Conservation (phyloP, 306 rosid genomes). For the Trifolium pratense region DNA sequence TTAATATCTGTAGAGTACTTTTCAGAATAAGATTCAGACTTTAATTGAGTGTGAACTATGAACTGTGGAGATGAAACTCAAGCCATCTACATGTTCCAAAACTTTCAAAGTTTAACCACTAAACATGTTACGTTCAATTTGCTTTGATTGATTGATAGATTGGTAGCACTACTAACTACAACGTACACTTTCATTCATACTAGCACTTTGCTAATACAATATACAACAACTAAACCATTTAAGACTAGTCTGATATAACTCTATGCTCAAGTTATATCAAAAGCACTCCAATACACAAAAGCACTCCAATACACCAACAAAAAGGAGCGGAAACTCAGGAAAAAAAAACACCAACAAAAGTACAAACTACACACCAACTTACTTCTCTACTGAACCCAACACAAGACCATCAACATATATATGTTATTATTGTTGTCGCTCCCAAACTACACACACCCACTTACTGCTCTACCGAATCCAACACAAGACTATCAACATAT, state of each 20-base stretch:
- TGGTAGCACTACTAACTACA: constrained; percentile 19
- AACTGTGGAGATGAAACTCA: not conserved
- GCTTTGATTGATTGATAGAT: not conserved
- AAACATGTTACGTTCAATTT: constrained; percentile 23
- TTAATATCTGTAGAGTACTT: no score
- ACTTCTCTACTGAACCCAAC: no score
- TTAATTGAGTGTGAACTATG: not conserved
- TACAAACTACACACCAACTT: no score
- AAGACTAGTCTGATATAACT: constrained; percentile 72
- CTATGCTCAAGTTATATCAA: constrained; percentile 85
- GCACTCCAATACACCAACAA: no score
- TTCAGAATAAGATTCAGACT: not conserved
- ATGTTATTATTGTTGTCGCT: no score
- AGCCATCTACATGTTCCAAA: constrained; percentile 12
- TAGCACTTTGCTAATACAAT: constrained; percentile 7
- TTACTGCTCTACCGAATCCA: no score
- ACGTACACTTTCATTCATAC: constrained; percentile 17
- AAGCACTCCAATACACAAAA: no score
- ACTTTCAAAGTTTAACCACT: constrained; percentile 7
- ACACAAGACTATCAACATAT: no score
- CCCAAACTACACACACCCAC: no score
- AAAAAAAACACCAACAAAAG: no score
- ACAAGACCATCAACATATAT: no score
- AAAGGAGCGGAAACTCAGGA: no score
- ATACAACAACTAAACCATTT: constrained; percentile 33